Base-by-base conservation (phyloP, 768 basidiomycete genomes). In the Lepiota venenata region DNA sequence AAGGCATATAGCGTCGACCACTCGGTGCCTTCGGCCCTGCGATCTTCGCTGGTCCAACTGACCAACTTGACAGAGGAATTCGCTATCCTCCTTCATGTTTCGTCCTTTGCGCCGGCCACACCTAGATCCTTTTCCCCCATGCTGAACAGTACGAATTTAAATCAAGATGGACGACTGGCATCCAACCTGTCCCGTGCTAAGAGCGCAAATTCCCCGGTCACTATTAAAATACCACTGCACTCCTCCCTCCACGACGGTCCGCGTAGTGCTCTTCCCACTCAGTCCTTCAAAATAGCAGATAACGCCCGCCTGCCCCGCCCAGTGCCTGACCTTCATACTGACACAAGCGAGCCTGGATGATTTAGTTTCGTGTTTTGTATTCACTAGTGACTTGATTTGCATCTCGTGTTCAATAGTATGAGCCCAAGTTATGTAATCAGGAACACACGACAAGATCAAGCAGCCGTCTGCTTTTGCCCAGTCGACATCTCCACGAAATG, bases 21-120 rank as follows among this genome's bases (percentile, higher is more conserved):
- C 46, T 79, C 83, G 14, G 69, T 74, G 10, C 61, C 74, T n/a
- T 58, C 82, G 3, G 68, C 75, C 32, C 74, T 95, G 40, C 82
- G 89, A 56, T 79, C 74, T 50, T 83, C 85, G 63, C 84, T 93
- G 74, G 81, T 86, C 38, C 80, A 81, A 58, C 77, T 97, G 53
- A 90, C 87, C 18, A 88, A 90, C 61, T 81, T 86, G 11, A 92
- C 93, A 10, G 86, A 95, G 68, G 91, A 91, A 66, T 88, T 93
- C 61, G 85, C 90, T 46, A 90, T 92, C 59, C 74, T 96, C 45
- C 73, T 95, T 15, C 90, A 92, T 63, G 87, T 93, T 44, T 92
- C 93, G 6, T 91, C 88, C 0, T 84, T 90, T 60, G 82, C 91
- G 40, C 81, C 85, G 9, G 69, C 80, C 14, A 78, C 79, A 8